These are phyloP conservation scores for Hemileia vastatrix DNA, from an alignment of 1,284 basidiomycete genomes.

Conservation along the genomic window DNA sequence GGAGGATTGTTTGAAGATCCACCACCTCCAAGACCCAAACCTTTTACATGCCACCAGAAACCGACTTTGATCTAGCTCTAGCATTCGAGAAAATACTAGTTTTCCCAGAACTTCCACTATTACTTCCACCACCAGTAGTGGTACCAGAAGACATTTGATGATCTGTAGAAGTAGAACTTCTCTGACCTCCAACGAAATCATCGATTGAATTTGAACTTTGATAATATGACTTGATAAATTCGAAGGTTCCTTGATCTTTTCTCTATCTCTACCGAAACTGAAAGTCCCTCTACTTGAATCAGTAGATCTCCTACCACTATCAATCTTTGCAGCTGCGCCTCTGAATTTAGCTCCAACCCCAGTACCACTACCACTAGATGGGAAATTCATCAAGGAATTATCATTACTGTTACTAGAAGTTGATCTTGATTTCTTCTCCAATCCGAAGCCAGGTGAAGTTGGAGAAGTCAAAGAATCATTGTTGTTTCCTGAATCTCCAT, in stretches of 20 bases:
- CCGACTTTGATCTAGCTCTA: conserved; percentile 2
- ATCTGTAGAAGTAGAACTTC: neutral
- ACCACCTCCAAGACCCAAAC: conserved; percentile 28
- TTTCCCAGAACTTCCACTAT: neutral
- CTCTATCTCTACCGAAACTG: neutral
- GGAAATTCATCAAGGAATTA: too few relatives aligned
- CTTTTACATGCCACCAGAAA: conserved; percentile 34
- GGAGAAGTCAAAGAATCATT: neutral
- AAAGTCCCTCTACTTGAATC: neutral
- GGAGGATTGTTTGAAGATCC: neutral
- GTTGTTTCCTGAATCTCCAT: conserved; percentile 25
- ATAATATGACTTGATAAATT: neutral
- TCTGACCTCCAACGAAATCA: neutral
- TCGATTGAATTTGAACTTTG: neutral
- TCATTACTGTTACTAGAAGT: too few relatives aligned
- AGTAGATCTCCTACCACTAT: too few relatives aligned
- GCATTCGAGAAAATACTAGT: neutral
- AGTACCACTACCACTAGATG: too few relatives aligned
- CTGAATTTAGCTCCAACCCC: too few relatives aligned
- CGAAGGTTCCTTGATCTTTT: neutral
- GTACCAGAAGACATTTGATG: neutral
- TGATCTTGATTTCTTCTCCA: too few relatives aligned
- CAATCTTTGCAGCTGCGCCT: too few relatives aligned
- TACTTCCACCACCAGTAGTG: too few relatives aligned
- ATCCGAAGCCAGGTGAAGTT: neutral